Evolutionary conservation across 1,284 basidiomycete genomes (phyloP).

Genomic region (Boletus smithii): DNA sequence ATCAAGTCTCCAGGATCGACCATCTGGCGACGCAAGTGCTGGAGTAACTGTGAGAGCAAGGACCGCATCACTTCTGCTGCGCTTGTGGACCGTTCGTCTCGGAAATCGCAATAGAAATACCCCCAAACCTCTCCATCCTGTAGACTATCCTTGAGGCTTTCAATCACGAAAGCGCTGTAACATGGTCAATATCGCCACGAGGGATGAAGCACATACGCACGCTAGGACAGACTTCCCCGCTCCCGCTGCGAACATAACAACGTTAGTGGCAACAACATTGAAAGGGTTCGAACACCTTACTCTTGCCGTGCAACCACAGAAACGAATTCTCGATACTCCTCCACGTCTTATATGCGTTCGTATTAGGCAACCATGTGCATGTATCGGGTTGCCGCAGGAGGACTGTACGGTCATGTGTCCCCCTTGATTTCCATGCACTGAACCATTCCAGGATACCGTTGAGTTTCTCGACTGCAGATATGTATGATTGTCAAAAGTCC

Average conservation of each 20-base stretch:
- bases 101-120: constrained; percentile 22
- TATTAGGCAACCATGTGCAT: constrained; percentile 13
- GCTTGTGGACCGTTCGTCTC: constrained; percentile 5
- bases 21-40: background rate
- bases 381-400: constrained; percentile 12
- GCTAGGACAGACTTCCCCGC: constrained; percentile 22
- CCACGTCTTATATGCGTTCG: constrained; percentile 8
- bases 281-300: background rate
- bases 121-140: background rate
- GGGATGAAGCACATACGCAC: constrained; percentile 2
- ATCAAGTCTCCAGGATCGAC: constrained; percentile 1
- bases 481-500: no score
- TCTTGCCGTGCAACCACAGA: constrained; percentile 20
- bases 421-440: constrained; percentile 2
- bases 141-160: background rate
- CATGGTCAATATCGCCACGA: background rate
- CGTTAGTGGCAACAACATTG: background rate
- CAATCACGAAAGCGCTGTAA: constrained; percentile 13
- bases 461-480: background rate
- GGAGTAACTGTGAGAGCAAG: constrained; percentile 14
- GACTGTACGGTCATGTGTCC: background rate
- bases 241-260: constrained; percentile 1
- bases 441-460: constrained; percentile 1
- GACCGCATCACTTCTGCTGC: constrained; percentile 13
- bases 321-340: constrained; percentile 7